Conservation (phyloP, 176 grass and related monocot genomes). For the Poa pratensis region DNA sequence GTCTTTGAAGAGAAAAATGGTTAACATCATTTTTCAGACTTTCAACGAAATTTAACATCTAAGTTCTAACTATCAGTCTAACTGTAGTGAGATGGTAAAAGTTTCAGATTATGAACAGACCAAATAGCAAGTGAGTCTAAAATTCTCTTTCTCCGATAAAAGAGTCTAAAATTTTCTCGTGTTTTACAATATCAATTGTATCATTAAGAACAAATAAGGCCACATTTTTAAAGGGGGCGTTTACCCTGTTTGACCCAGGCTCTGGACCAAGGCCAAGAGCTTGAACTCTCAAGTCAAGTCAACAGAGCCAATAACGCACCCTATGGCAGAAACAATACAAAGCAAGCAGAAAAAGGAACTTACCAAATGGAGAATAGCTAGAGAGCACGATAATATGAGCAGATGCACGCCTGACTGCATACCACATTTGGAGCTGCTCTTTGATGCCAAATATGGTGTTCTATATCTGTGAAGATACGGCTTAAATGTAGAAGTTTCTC, state of each 20-base stretch:
- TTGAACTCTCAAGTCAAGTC: slow-evolving; percentile 23
- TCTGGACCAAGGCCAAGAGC: neutral
- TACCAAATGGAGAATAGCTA: slow-evolving; percentile 99
- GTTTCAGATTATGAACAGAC: slow-evolving; percentile 16
- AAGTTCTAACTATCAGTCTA: neutral
- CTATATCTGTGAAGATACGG: slow-evolving; percentile 75
- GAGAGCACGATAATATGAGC: slow-evolving; percentile 96
- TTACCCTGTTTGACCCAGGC: neutral
- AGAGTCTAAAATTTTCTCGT: neutral
- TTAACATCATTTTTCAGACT: slow-evolving; percentile 3
- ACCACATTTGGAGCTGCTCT: slow-evolving; percentile 98
- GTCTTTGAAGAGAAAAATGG: slow-evolving; percentile 1
- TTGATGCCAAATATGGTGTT: slow-evolving; percentile 79
- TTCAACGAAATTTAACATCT: slow-evolving; percentile 12
- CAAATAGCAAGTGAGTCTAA: neutral
- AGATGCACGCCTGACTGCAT: slow-evolving; percentile 90
- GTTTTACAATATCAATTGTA: neutral
- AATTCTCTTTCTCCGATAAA: neutral
- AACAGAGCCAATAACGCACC: neutral
- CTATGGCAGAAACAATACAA: slow-evolving; percentile 19
- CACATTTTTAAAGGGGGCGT: neutral
- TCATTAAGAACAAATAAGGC: neutral
- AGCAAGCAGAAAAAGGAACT: slow-evolving; percentile 32
- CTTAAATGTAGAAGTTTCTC: slow-evolving; percentile 78
- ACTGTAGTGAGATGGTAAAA: neutral